These are phyloP conservation scores for Neodidymelliopsis sp. DNA, from an alignment of 2,329 filamentous ascomycete genomes.

Conservation along the genomic window DNA sequence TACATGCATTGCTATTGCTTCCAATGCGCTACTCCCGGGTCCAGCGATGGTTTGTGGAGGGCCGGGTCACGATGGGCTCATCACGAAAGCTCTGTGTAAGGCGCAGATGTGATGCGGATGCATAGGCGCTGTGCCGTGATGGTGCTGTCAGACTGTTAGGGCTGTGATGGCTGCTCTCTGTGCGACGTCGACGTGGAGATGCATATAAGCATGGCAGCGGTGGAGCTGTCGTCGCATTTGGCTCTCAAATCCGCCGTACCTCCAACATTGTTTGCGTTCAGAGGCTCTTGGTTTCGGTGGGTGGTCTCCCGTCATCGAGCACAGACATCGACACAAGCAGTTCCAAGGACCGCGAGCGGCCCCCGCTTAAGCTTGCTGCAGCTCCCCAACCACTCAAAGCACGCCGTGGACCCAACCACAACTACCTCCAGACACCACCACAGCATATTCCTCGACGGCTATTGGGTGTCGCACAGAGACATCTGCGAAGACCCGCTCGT, in stretches of 20 bases:
- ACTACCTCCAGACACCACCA: slow-evolving; percentile 41
- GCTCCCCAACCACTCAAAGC: slow-evolving; percentile 42
- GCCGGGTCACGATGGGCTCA: slow-evolving; percentile 5
- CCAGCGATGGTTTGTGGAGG: background rate
- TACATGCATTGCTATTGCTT: slow-evolving; percentile 1
- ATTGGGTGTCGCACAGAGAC: slow-evolving; percentile 35
- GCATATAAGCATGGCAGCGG: slow-evolving; percentile 37
- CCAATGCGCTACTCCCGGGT: slow-evolving; percentile 9
- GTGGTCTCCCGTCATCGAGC: no score
- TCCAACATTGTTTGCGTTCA: background rate
- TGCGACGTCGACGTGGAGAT: slow-evolving; percentile 34
- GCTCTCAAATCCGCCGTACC: background rate
- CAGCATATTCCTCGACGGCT: slow-evolving; percentile 29
- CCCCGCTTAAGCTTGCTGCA: slow-evolving; percentile 35
- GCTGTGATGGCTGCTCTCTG: slow-evolving; percentile 20
- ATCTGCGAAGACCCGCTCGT: background rate
- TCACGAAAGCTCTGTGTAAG: slow-evolving; percentile 9
- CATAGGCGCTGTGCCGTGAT: slow-evolving; percentile 17
- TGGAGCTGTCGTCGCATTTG: slow-evolving; percentile 1
- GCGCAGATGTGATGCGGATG: slow-evolving; percentile 12
- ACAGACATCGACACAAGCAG: no score
- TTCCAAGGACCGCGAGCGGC: slow-evolving; percentile 15
- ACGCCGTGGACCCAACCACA: slow-evolving; percentile 44
- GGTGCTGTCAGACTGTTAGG: slow-evolving; percentile 3
- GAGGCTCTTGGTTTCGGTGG: no score